Evolutionary conservation across 805 yeast species (phyloP), one percentile per base, ranked within the genome.

Genomic region (Metschnikowia noctiluminum): DNA sequence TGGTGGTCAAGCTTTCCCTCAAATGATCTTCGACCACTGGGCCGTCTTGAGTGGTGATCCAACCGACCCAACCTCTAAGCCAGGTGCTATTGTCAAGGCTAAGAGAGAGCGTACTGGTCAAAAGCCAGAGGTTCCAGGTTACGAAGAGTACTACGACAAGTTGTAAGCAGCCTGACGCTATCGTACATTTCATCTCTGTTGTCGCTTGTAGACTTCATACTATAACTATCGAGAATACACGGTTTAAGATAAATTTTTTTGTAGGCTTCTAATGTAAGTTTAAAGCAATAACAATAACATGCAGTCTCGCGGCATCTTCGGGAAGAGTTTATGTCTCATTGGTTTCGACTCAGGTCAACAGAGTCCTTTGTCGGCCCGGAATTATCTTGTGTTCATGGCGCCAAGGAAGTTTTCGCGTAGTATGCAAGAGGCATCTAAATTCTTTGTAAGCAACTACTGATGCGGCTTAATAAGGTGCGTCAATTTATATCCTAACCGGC

Each of bases 1-100:
- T 71, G 97, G 97, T 88, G 99, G 99, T 79, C 99, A 92, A 85
- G 99, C 99, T 77, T 92, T 92, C 99, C 99, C 99, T 80, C 98
- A 92, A 82, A 84, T 94, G 96, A 95, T 94, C 77, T 94, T 92
- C 79, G 98, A 94, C 78, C 99, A 92, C 78, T 92, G 98, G 98
- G 80, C 89, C 62, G 77, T 89, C 67, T 80, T 94, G 82, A 70
- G 72, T 64, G 96, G 97, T 77, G 94, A 90, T 78, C 96, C 96
- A 73, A 78, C 87, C 63, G 98, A 92, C 79, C 85, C 91, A 72
- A 62, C 61, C 70, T 60, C 82, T 57, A 80, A 80, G 73, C 81
- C 84, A 58, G 85, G 84, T 79, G 72, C 73, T 53, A 74, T 80
- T 67, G 84, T 77, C 66, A 63, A 66, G 59, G 78, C 63, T 52